Percentiles rank a stretch among this genome's conserved stretches.
Evolutionary conservation across 768 basidiomycete species (phyloP).

Genomic region (Auricularia heimuer): DNA sequence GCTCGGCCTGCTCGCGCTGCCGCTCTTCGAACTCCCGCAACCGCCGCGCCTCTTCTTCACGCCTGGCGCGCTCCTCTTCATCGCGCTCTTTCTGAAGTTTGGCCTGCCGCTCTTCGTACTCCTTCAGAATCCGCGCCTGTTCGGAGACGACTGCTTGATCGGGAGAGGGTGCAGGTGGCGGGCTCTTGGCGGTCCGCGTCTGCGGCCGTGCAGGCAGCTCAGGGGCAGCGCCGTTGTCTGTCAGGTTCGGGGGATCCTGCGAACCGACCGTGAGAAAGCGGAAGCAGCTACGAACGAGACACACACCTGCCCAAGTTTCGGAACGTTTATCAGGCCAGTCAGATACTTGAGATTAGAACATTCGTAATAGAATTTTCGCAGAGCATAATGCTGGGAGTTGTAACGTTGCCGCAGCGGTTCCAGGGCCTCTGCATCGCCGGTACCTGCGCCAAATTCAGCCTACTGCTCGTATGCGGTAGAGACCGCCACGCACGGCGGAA

Average conservation of each 20-base stretch:
- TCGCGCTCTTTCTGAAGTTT: slow-evolving; percentile 73
- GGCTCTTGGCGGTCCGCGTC: slow-evolving; percentile 40
- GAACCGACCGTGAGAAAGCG: slow-evolving; percentile 3
- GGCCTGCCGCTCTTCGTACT: slow-evolving; percentile 94
- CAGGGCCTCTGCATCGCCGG: slow-evolving; percentile 79
- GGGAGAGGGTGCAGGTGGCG: slow-evolving; percentile 60
- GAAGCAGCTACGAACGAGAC: slow-evolving; percentile 1
- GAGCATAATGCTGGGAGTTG: slow-evolving; percentile 80
- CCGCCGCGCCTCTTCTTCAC: slow-evolving; percentile 67
- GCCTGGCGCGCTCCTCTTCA: slow-evolving; percentile 70
- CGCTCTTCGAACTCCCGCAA: slow-evolving; percentile 85
- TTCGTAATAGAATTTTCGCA: slow-evolving; percentile 98
- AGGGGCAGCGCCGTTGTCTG: slow-evolving; percentile 65
- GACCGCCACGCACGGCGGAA: slow-evolving; percentile 59
- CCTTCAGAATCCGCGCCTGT: slow-evolving; percentile 87
- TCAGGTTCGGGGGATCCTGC: slow-evolving; percentile 92
- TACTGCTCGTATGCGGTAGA: background rate
- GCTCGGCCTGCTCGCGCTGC: slow-evolving; percentile 79
- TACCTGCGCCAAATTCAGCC: slow-evolving; percentile 43
- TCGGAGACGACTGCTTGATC: slow-evolving; percentile 69
- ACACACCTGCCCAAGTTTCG: slow-evolving; percentile 83
- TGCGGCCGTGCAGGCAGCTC: slow-evolving; percentile 79
- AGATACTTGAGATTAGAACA: slow-evolving; percentile 98
- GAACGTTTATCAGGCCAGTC: slow-evolving; percentile 95
- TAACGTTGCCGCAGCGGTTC: slow-evolving; percentile 84